phyloP scores from a whole-genome alignment of 169 alveolate genomes.

The Plasmodium coatneyi region DNA sequence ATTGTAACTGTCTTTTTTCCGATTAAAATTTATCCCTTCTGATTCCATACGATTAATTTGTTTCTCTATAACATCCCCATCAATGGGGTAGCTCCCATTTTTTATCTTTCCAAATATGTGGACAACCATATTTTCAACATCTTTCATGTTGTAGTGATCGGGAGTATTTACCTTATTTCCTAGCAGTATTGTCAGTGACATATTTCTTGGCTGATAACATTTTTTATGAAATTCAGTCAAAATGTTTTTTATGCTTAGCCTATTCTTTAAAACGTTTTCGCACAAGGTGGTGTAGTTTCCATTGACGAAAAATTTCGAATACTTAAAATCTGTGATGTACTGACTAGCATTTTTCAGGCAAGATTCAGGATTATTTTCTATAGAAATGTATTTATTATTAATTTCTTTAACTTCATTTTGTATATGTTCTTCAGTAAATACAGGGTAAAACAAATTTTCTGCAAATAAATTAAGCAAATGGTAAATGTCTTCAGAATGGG shows the following conservation, averaged over 20 bases:
- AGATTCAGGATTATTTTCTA: slow-evolving; percentile 43
- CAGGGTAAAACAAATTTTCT: slow-evolving; percentile 67
- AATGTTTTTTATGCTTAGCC: slow-evolving; percentile 32
- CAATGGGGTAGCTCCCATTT: slow-evolving; percentile 13
- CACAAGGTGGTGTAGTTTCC: slow-evolving; percentile 72
- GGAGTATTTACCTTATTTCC: slow-evolving; percentile 34
- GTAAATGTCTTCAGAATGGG: slow-evolving; percentile 50
- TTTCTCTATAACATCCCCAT: not conserved
- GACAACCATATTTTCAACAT: slow-evolving; percentile 44
- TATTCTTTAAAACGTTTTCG: slow-evolving; percentile 60
- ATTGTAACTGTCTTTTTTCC: slow-evolving; percentile 7
- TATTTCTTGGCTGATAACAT: slow-evolving; percentile 74
- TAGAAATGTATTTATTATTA: slow-evolving; percentile 47
- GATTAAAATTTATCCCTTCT: not conserved
- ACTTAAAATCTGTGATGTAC: slow-evolving; percentile 61
- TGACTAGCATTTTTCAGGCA: slow-evolving; percentile 53
- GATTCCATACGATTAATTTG: not conserved
- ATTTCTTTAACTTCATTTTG: slow-evolving; percentile 58
- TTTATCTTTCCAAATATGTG: slow-evolving; percentile 49
- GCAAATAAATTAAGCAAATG: slow-evolving; percentile 67
- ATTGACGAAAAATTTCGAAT: slow-evolving; percentile 55
- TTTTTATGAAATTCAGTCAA: slow-evolving; percentile 51
- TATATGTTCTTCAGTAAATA: slow-evolving; percentile 58
- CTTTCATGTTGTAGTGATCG: slow-evolving; percentile 65
- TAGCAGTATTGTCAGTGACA: slow-evolving; percentile 53